Evolutionary conservation across 2,329 filamentous ascomycete genomes (phyloP).

Genomic region (Plenodomus tracheiphilus): DNA sequence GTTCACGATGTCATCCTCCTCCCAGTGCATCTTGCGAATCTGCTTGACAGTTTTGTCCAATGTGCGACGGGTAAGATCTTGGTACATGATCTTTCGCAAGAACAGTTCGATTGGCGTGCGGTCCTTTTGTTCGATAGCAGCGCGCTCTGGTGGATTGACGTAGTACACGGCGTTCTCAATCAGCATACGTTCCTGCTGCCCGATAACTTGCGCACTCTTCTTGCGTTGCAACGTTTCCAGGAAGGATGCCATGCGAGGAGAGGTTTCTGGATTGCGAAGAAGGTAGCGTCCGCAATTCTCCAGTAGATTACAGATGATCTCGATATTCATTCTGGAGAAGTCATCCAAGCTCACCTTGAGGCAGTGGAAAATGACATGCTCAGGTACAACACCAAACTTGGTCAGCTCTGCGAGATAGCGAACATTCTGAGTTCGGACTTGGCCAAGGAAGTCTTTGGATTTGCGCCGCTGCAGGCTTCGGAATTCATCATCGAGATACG

Average conservation of each 20-base stretch:
- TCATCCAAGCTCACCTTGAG: conserved; percentile 97
- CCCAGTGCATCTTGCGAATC: conserved; percentile 95
- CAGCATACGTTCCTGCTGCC: conserved; percentile 94
- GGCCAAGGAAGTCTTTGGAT: conserved; percentile 94
- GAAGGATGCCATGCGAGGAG: conserved; percentile 90
- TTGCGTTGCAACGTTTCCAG: conserved; percentile 94
- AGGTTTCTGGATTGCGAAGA: conserved; percentile 87
- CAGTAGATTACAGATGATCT: conserved; percentile 93
- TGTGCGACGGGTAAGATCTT: conserved; percentile 91
- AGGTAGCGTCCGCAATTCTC: conserved; percentile 97
- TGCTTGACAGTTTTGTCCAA: conserved; percentile 93
- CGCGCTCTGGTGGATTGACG: conserved; percentile 90
- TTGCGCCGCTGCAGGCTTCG: conserved; percentile 95
- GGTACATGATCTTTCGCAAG: conserved; percentile 87
- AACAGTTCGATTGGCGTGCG: conserved; percentile 91
- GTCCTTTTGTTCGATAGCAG: conserved; percentile 95
- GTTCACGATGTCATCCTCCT: conserved; percentile 81
- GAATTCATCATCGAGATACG: conserved; percentile 94
- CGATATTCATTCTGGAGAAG: conserved; percentile 98
- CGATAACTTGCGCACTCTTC: conserved; percentile 92
- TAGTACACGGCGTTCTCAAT: conserved; percentile 99
- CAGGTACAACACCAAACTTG: conserved; percentile 96
- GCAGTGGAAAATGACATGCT: conserved; percentile 98
- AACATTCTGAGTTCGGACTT: conserved; percentile 90
- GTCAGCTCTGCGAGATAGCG: conserved; percentile 97